Percentiles rank a stretch among this genome's conserved stretches.
phyloP scores from a whole-genome alignment of 176 grass and related monocot genomes.

The Raddia distichophylla region DNA sequence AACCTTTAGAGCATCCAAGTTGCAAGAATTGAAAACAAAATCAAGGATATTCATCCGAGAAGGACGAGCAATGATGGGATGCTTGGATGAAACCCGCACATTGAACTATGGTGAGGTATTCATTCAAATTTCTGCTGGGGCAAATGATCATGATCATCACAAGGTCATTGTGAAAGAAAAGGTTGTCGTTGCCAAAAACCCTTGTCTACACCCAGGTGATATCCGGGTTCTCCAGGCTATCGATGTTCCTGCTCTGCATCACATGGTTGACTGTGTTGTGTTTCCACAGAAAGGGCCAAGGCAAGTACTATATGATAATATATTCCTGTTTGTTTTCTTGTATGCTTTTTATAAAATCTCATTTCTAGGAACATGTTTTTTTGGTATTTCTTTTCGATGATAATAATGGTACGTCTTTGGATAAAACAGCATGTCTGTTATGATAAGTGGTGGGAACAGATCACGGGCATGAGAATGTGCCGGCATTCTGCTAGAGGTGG shows the following conservation, averaged over 20 bases:
- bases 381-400: no score
- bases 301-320: slow-evolving; percentile 36
- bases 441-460: no score
- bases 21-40: slow-evolving; percentile 74
- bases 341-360: no score
- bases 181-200: slow-evolving; percentile 85
- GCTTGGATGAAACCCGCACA: slow-evolving; percentile 77
- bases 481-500: no score
- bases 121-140: slow-evolving; percentile 58
- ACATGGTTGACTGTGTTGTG: slow-evolving; percentile 92
- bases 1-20: slow-evolving; percentile 74
- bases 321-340: neutral
- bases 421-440: no score
- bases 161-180: slow-evolving; percentile 44
- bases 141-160: slow-evolving; percentile 1
- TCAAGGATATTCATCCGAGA: slow-evolving; percentile 77
- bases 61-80: slow-evolving; percentile 88
- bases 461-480: no score
- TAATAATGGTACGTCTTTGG: no score
- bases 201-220: slow-evolving; percentile 91
- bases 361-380: no score
- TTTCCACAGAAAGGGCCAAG: slow-evolving; percentile 89
- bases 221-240: slow-evolving; percentile 74
- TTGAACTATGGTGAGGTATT: slow-evolving; percentile 81
- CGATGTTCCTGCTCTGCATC: slow-evolving; percentile 64